Percentiles rank a stretch among this genome's conserved stretches.
Evolutionary conservation across 208 protist genomes (phyloP).

Genomic region (Herpetomonas tarakana): DNA sequence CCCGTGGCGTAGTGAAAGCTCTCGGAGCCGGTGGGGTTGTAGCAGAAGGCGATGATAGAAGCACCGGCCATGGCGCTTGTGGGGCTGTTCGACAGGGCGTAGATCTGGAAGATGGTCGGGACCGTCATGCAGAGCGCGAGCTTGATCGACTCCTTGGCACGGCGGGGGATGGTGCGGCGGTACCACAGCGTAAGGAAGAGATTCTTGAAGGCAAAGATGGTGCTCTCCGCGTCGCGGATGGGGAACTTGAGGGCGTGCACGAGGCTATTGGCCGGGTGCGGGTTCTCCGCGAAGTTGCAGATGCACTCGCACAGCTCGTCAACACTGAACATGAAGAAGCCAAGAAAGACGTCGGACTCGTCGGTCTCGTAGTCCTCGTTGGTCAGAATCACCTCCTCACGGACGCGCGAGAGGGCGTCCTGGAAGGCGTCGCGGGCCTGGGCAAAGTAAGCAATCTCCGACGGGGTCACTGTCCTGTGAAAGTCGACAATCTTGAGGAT

Average conservation of each 20-base stretch:
- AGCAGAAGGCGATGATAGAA: constrained; percentile 85
- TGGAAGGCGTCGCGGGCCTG: constrained; percentile 81
- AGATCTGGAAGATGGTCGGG: constrained; percentile 85
- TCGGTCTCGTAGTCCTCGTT: constrained; percentile 91
- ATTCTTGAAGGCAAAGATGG: constrained; percentile 43
- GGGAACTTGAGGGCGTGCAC: constrained; percentile 40
- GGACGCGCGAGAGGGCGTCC: constrained; percentile 74
- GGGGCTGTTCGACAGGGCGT: constrained; percentile 63
- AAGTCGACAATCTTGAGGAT: constrained; percentile 91
- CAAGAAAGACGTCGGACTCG: constrained; percentile 84
- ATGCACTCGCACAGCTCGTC: constrained; percentile 88
- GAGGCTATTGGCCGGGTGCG: constrained; percentile 44
- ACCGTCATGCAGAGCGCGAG: constrained; percentile 86
- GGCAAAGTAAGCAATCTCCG: constrained; percentile 75
- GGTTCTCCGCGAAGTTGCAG: constrained; percentile 56
- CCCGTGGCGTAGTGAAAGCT: constrained; percentile 88
- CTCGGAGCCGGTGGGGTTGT: constrained; percentile 84
- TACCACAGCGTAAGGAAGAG: constrained; percentile 50
- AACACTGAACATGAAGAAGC: constrained; percentile 91
- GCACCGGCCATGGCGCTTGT: constrained; percentile 83
- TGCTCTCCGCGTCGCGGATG: constrained; percentile 64
- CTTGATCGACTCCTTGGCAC: constrained; percentile 90
- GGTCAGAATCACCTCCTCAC: constrained; percentile 85
- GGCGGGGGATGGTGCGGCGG: constrained; percentile 63
- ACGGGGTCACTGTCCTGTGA: constrained; percentile 45